These are phyloP conservation scores for Phytophthora hibernalis DNA, from an alignment of 352 stramenopile species.

Conservation along the genomic window DNA sequence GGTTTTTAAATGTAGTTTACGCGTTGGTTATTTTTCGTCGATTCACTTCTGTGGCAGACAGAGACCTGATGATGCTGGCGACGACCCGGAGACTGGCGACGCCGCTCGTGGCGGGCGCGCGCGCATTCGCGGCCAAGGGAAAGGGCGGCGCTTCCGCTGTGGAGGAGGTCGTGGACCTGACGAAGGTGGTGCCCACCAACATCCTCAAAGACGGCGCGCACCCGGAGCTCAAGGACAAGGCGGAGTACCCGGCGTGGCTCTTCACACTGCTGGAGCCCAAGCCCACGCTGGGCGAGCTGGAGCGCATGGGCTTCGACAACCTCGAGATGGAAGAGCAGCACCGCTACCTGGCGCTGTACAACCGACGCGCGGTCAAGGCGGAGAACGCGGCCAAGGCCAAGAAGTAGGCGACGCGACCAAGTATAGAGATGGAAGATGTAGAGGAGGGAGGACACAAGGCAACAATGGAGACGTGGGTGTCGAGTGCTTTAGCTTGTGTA, in stretches of 20 bases:
- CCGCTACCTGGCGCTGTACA: slow-evolving; percentile 78
- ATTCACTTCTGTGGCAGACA: slow-evolving; percentile 2
- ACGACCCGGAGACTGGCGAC: slow-evolving; percentile 51
- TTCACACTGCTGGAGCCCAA: slow-evolving; percentile 82
- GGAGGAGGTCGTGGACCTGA: slow-evolving; percentile 81
- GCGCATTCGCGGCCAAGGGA: slow-evolving; percentile 73
- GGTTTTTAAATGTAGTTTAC: background rate
- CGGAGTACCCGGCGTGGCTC: slow-evolving; percentile 87
- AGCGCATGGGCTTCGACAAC: slow-evolving; percentile 84
- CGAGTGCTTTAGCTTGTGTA: slow-evolving; percentile 7
- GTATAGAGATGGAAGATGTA: background rate
- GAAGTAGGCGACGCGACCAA: slow-evolving; percentile 61
- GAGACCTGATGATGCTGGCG: slow-evolving; percentile 36
- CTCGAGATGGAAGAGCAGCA: slow-evolving; percentile 80
- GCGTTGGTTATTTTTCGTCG: background rate
- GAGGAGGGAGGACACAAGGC: slow-evolving; percentile 14
- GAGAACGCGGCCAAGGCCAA: slow-evolving; percentile 87
- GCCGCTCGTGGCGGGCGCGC: slow-evolving; percentile 41
- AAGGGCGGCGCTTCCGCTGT: slow-evolving; percentile 56
- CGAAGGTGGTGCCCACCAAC: slow-evolving; percentile 81
- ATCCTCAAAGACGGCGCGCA: slow-evolving; percentile 87
- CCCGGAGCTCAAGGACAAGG: slow-evolving; percentile 80
- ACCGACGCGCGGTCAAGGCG: slow-evolving; percentile 73
- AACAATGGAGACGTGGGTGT: slow-evolving; percentile 28
- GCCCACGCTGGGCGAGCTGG: slow-evolving; percentile 78